These are phyloP conservation scores for Yamadazyma conglobata DNA, from an alignment of 1,139 yeast genomes.

Conservation along the genomic window DNA sequence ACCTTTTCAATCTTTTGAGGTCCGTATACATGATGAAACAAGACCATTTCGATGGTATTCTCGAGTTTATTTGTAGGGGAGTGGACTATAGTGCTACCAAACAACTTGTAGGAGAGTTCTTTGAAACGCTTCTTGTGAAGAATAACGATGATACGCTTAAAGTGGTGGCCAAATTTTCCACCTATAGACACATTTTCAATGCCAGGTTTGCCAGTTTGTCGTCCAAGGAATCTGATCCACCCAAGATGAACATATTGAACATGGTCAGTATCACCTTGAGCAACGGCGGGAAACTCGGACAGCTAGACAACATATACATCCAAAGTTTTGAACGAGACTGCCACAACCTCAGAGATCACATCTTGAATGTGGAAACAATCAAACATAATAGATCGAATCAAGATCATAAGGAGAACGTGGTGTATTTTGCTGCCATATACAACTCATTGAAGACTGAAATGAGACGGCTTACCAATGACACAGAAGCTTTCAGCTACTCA, in stretches of 20 bases:
- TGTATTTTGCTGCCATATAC: constrained; percentile 48
- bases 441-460: constrained; percentile 43
- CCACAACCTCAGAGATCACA: constrained; percentile 39
- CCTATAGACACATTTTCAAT: constrained; percentile 25
- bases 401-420: constrained; percentile 59
- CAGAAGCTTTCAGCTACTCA: constrained; percentile 31
- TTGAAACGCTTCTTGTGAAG: constrained; percentile 25
- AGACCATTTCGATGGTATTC: constrained; percentile 20
- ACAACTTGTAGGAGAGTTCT: constrained; percentile 26
- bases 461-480: constrained; percentile 25
- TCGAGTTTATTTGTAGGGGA: constrained; percentile 17
- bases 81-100: constrained; percentile 16
- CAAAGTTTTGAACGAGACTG: constrained; percentile 46
- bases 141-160: constrained; percentile 39
- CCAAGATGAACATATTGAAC: constrained; percentile 27
- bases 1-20: constrained; percentile 36
- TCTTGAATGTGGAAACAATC: constrained; percentile 46
- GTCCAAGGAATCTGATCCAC: constrained; percentile 19
- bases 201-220: constrained; percentile 22
- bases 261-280: constrained; percentile 34
- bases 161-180: constrained; percentile 28
- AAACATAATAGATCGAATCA: constrained; percentile 52
- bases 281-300: constrained; percentile 41
- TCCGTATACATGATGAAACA: constrained; percentile 34
- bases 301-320: constrained; percentile 34